Percentiles rank a stretch among this genome's conserved stretches.
Conservation (phyloP, 2,329 filamentous ascomycete genomes). For the Geoglossum cookeanum region DNA sequence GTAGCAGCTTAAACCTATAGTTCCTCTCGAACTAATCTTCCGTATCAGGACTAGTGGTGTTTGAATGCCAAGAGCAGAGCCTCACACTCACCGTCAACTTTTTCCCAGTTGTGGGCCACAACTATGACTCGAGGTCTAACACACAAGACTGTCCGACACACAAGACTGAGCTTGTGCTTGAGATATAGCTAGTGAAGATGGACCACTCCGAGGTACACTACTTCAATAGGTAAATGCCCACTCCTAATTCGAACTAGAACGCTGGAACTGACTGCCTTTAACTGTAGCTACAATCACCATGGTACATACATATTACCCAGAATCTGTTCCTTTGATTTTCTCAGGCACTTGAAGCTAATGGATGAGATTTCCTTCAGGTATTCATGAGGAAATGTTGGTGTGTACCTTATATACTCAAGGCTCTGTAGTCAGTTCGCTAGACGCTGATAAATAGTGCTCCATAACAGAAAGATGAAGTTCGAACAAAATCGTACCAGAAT, state of each 20-base stretch:
- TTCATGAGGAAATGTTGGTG: conserved; percentile 31
- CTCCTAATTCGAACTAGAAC: conserved; percentile 6
- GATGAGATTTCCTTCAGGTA: conserved; percentile 8
- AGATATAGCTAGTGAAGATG: conserved; percentile 40
- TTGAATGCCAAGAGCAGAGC: neutral
- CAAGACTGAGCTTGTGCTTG: neutral
- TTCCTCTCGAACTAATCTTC: neutral
- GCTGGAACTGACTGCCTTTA: conserved; percentile 7
- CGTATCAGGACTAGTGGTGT: neutral
- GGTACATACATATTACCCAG: conserved; percentile 36
- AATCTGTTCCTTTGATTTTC: conserved; percentile 6
- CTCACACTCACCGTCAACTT: neutral
- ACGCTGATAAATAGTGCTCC: conserved; percentile 8
- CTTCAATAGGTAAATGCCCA: conserved; percentile 66
- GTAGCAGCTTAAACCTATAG: too few species aligned
- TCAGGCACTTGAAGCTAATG: neutral
- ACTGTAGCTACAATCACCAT: conserved; percentile 82
- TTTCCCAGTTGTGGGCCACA: neutral
- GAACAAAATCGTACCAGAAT: conserved; percentile 91
- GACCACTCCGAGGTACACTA: conserved; percentile 96
- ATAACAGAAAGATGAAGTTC: conserved; percentile 85
- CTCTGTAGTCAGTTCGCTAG: conserved; percentile 2
- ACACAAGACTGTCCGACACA: too few species aligned
- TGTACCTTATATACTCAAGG: conserved; percentile 22
- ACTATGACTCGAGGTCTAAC: neutral